These are phyloP conservation scores for Neostapfia colusana DNA, from an alignment of 176 grass and related monocot genomes.

Conservation along the genomic window DNA sequence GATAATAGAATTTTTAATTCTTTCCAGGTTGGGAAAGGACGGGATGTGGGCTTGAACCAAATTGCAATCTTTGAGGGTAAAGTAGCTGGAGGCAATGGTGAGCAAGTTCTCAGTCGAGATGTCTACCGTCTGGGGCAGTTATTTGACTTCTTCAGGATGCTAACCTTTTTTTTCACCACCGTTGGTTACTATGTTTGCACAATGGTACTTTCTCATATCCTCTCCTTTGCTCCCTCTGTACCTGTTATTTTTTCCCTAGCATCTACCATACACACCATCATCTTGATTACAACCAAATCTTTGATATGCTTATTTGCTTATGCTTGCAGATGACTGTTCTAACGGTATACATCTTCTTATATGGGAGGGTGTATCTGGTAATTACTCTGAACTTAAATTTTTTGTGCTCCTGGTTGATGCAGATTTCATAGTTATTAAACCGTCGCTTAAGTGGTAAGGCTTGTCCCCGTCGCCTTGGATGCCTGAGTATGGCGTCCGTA, in stretches of 20 bases:
- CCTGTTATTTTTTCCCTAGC: background rate
- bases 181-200: constrained; percentile 97
- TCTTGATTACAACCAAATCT: background rate
- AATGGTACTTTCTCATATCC: constrained; percentile 53
- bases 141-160: constrained; percentile 98
- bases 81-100: constrained; percentile 94
- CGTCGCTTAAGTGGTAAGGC: too few relatives aligned
- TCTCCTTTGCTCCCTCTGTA: background rate
- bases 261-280: background rate
- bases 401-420: constrained; percentile 9
- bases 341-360: constrained; percentile 60
- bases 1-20: background rate
- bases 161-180: constrained; percentile 94
- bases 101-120: constrained; percentile 94
- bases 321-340: constrained; percentile 52
- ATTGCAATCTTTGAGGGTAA: constrained; percentile 97
- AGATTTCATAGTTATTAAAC: too few relatives aligned
- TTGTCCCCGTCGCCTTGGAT: too few relatives aligned
- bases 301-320: constrained; percentile 25
- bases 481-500: too few relatives aligned
- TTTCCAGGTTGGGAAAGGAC: constrained; percentile 86
- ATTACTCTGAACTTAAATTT: constrained; percentile 5
- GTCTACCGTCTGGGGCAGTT: constrained; percentile 88
- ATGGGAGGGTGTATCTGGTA: constrained; percentile 58
- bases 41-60: constrained; percentile 96